Evolutionary conservation across 2,329 filamentous ascomycete species (phyloP), one percentile per base, ranked within the genome.

Genomic region (Juglanconis oblonga): DNA sequence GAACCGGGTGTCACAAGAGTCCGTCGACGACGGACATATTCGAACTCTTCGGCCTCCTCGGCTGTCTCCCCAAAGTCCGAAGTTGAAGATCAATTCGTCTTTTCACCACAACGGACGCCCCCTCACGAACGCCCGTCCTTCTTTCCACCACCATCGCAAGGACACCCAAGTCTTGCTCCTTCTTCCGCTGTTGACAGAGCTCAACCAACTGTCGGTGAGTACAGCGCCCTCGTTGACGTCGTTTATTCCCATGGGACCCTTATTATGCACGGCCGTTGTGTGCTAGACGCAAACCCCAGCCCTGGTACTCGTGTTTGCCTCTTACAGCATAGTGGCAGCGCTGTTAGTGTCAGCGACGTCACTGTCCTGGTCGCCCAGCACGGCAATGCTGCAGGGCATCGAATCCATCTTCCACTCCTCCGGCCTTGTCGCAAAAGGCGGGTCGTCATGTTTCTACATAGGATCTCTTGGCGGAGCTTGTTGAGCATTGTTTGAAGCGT

Each of bases 1-100:
- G 53, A 49, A n/a, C 13, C n/a, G 17, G 45, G n/a, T 13, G 53
- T 14, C 7, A 32, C 36, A 54, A 60, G 32, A 52, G 32, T 36
- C 48, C 49, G 32, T 31, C 64, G 58, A 29, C 56, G 51, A 38
- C 57, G 66, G 24, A 57, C 59, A 13, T 50, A 79, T 62, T 82
- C 81, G 57, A 78, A 72, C 67, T 79, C 79, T 11, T 80, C 80
- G 45, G 77, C 80, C 49, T 72, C 69, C 65, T 73, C 71, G 36
- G 69, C 68, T 11, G 61, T 64, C 29, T 67, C 67, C 40, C 64
- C 67, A 38, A 60, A 64, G 14, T 66, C 70, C 56, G 72, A 75
- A 47, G 73, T 76, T 57, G 72, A 75, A 47, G 73, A 76, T 36
- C 68, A 64, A 45, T 70, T 75, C 47, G 61, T 72, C 54, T 72